Conservation (phyloP, 2,329 filamentous ascomycete genomes). For the Mycosphaerelloides madeirae region DNA sequence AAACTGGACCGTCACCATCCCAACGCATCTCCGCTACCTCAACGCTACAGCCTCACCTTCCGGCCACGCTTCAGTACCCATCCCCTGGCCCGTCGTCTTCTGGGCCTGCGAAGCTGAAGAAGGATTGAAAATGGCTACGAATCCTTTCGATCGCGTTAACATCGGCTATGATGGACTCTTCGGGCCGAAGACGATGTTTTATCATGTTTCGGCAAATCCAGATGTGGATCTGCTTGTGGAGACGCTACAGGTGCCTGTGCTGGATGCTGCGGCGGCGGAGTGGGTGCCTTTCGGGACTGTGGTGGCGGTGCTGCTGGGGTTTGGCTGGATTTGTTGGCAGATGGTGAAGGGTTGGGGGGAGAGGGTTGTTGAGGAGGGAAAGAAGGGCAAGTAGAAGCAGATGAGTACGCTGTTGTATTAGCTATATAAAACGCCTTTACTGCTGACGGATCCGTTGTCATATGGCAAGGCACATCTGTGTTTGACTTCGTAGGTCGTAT, state of each 20-base stretch:
- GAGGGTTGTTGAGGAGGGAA: background rate
- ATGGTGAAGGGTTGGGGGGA: constrained; percentile 22
- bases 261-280: constrained; percentile 33
- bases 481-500: too few relatives aligned
- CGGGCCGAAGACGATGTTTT: constrained; percentile 71
- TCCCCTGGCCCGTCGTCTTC: constrained; percentile 78
- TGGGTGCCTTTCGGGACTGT: constrained; percentile 43
- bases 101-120: constrained; percentile 76
- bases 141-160: constrained; percentile 79
- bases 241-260: constrained; percentile 36
- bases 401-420: background rate
- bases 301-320: constrained; percentile 40
- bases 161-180: constrained; percentile 85
- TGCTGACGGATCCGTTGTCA: background rate
- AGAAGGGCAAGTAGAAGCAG: constrained; percentile 4
- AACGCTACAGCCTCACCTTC: constrained; percentile 25
- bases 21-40: constrained; percentile 82
- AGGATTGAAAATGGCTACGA: constrained; percentile 63
- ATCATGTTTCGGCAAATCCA: constrained; percentile 53
- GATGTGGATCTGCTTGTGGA: constrained; percentile 18
- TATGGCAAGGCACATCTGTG: too few relatives aligned
- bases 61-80: constrained; percentile 21
- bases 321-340: constrained; percentile 43
- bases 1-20: constrained; percentile 64
- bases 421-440: constrained; percentile 5